These are phyloP conservation scores for Acorus gramineus DNA, from an alignment of 106 monocot genomes.

Conservation along the genomic window DNA sequence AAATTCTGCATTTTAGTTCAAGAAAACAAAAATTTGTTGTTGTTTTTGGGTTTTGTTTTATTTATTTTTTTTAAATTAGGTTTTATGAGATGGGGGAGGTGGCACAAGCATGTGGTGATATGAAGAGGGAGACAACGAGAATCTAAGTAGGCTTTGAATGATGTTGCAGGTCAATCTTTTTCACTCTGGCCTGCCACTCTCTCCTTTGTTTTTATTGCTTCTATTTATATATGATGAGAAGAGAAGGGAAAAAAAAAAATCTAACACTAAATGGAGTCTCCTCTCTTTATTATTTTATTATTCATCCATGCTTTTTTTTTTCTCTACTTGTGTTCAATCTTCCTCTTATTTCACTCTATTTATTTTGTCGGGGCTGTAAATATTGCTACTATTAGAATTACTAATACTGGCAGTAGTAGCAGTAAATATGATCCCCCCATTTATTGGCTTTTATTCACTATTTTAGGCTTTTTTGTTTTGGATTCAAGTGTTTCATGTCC, in stretches of 20 bases:
- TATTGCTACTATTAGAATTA: background rate
- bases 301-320: too few relatives aligned
- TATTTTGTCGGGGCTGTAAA: too few relatives aligned
- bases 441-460: conserved; percentile 4
- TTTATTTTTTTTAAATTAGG: background rate
- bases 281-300: too few relatives aligned
- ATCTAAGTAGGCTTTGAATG: conserved; percentile 30
- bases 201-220: conserved; percentile 14
- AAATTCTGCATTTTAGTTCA: too few relatives aligned
- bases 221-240: conserved; percentile 37
- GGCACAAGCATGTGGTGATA: conserved; percentile 9
- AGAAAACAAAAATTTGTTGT: background rate
- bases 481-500: conserved; percentile 1
- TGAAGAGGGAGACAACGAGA: conserved; percentile 35
- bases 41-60: background rate
- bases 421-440: background rate
- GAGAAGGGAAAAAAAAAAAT: conserved; percentile 9
- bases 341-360: too few relatives aligned
- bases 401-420: too few relatives aligned
- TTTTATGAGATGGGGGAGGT: background rate
- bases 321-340: too few relatives aligned
- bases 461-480: background rate
- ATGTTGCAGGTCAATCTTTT: conserved; percentile 22
- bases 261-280: too few relatives aligned
- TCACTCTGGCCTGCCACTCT: conserved; percentile 15